Base-by-base conservation (phyloP, 1,284 basidiomycete genomes). In the Rhizoctonia solani region DNA sequence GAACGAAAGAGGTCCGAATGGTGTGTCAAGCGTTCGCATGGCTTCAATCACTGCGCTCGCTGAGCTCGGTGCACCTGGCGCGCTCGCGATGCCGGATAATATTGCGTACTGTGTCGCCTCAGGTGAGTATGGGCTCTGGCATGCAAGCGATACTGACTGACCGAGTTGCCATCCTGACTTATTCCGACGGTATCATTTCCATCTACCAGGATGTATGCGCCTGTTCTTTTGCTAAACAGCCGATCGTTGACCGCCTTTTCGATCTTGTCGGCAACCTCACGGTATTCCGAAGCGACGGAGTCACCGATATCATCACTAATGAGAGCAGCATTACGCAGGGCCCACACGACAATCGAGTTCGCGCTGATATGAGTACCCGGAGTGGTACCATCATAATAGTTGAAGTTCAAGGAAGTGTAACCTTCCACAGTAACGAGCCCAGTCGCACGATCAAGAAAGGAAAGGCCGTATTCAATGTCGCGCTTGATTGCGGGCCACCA, bases 401-500 rank as follows among this genome's bases (percentile, higher is more conserved):
- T 19, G 21, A 46, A 46, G 21, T 46, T 19, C 44, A 19, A 46
- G 19, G 44, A 9, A 14, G 44, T 11, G 6, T 46, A 9, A 19
- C 13, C 11, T 9, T 46, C 6, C 6, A 46, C 13, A 9, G 44
- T 46, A 19, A 46, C 21, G 8, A 46, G 44, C 6, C n/a, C n/a
- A 46, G 44, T 46, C 6, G 44, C 19, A 46, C 19, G 6, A 19
- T 46, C 44, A 21, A 46, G 44, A 21, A 46, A 46, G 19, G 37
- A 46, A 19, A 46, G 44, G 44, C 44, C 44, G n/a, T 21, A 46
- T 14, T 46, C 44, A 46, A 46, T 11, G 21, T 46, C 19, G 44
- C 44, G 44, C 44, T 46, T 46, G 44, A 46, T 46, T 9, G 44
- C 44, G 13, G 44, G n/a, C 44, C 44, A 46, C 44, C 44, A 46